Conservation (phyloP, 2,329 filamentous ascomycete species). For the Fusarium scirpi region DNA sequence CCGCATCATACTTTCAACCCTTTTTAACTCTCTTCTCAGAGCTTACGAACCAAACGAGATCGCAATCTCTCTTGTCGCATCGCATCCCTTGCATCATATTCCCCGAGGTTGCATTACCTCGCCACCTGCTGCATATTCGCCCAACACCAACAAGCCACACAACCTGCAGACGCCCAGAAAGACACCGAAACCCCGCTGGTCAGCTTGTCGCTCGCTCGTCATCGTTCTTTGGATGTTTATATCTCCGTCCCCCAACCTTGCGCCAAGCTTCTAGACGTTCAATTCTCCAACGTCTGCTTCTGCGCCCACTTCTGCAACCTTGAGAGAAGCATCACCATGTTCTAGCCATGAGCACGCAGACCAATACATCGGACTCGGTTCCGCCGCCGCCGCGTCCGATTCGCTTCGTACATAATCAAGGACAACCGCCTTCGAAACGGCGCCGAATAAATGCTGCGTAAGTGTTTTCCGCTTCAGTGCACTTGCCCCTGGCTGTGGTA, state of each 20-base stretch:
- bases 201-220: slow-evolving; percentile 38
- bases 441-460: slow-evolving; percentile 84
- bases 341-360: slow-evolving; percentile 60
- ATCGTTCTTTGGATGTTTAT: slow-evolving; percentile 24
- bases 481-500: neutral
- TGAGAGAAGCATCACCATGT: slow-evolving; percentile 51
- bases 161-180: slow-evolving; percentile 32
- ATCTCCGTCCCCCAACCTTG: slow-evolving; percentile 31
- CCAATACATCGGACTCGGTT: slow-evolving; percentile 55
- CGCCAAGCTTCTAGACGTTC: slow-evolving; percentile 21
- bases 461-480: slow-evolving; percentile 51
- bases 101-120: slow-evolving; percentile 34
- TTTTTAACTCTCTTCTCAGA: slow-evolving; percentile 9
- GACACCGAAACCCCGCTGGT: slow-evolving; percentile 36
- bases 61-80: slow-evolving; percentile 29
- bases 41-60: slow-evolving; percentile 5
- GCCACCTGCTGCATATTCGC: slow-evolving; percentile 25
- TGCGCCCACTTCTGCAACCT: slow-evolving; percentile 25
- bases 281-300: slow-evolving; percentile 17
- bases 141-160: slow-evolving; percentile 34
- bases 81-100: slow-evolving; percentile 24
- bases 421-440: slow-evolving; percentile 82
- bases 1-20: neutral
- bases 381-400: slow-evolving; percentile 68
- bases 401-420: slow-evolving; percentile 85